Evolutionary conservation across 352 stramenopile species (phyloP).

Genomic region (Phytophthora melonis): DNA sequence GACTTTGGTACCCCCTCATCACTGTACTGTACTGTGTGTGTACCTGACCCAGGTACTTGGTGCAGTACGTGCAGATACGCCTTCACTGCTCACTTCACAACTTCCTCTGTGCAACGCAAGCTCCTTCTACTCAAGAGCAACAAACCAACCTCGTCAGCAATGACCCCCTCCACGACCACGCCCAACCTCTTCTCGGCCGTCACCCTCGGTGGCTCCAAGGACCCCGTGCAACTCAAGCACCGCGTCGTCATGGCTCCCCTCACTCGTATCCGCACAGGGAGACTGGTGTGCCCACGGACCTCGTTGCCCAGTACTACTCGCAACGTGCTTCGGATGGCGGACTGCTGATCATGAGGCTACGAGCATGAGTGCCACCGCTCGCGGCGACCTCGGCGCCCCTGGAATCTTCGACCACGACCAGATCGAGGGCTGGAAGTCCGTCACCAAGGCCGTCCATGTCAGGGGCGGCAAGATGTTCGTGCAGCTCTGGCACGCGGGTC

Average conservation of each 20-base stretch:
- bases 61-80: too few species aligned
- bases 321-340: slow-evolving; percentile 48
- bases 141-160: too few species aligned
- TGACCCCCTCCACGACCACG: background rate
- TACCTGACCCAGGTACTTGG: too few species aligned
- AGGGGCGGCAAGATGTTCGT: slow-evolving; percentile 16
- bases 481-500: slow-evolving; percentile 16
- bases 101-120: too few species aligned
- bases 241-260: slow-evolving; percentile 56
- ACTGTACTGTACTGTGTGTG: too few species aligned
- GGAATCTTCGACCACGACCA: slow-evolving; percentile 58
- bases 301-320: slow-evolving; percentile 49
- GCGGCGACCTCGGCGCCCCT: slow-evolving; percentile 23
- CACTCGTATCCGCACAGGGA: slow-evolving; percentile 38
- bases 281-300: slow-evolving; percentile 28
- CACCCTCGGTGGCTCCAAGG: slow-evolving; percentile 19
- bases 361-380: slow-evolving; percentile 40
- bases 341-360: slow-evolving; percentile 59
- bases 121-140: too few species aligned
- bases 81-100: too few species aligned
- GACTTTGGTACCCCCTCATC: too few species aligned
- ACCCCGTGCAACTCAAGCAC: slow-evolving; percentile 44
- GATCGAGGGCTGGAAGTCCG: slow-evolving; percentile 25
- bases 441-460: slow-evolving; percentile 41
- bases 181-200: slow-evolving; percentile 1